These are phyloP conservation scores for Xylaria sp. DNA, from an alignment of 2,329 filamentous ascomycete genomes.

Conservation along the genomic window DNA sequence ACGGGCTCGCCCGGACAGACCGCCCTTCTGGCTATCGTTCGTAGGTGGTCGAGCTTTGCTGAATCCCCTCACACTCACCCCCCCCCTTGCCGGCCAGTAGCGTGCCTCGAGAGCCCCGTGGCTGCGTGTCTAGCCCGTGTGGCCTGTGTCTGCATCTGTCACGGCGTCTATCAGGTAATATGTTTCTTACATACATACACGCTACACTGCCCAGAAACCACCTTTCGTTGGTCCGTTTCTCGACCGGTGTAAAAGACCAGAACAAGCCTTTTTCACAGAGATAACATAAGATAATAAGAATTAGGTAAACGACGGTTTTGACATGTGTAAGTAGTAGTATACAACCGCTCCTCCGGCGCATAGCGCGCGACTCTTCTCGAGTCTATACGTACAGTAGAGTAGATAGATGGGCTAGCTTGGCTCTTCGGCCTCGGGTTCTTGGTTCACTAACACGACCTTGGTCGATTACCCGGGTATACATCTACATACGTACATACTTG, in stretches of 20 bases:
- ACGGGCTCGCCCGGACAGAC: constrained; percentile 13
- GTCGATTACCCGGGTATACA: constrained; percentile 4
- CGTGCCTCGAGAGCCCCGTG: not conserved
- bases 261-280: not conserved
- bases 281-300: not conserved
- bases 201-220: not conserved
- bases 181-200: not conserved
- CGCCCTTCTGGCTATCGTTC: constrained; percentile 8
- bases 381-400: too few relatives aligned
- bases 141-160: constrained; percentile 13
- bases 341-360: not conserved
- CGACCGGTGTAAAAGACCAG: not conserved
- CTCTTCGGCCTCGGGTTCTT: not conserved
- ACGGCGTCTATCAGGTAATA: not conserved
- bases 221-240: not conserved
- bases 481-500: too few relatives aligned
- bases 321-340: not conserved
- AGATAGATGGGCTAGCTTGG: not conserved
- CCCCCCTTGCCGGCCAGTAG: not conserved
- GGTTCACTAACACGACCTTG: not conserved
- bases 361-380: constrained; percentile 2
- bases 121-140: not conserved
- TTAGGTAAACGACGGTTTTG: not conserved
- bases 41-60: not conserved
- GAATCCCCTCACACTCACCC: not conserved